Percentiles rank a stretch among this genome's conserved stretches.
phyloP scores from a whole-genome alignment of 768 basidiomycete species.

The Fomitopsis serialis region DNA sequence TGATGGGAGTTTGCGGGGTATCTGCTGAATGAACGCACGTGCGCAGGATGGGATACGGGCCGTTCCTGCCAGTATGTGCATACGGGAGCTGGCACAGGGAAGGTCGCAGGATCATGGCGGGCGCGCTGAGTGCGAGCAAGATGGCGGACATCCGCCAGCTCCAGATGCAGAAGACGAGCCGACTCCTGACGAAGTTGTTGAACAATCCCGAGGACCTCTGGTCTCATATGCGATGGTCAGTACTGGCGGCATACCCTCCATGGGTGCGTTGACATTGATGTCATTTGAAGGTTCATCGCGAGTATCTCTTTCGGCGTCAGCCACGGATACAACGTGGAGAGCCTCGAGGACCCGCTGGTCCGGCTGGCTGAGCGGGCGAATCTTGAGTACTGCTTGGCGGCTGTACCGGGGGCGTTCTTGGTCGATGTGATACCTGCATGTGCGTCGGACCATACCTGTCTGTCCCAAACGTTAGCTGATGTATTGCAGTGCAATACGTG shows the following conservation, averaged over 20 bases:
- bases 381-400: constrained; percentile 9
- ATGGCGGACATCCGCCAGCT: background rate
- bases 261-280: too few relatives aligned
- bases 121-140: background rate
- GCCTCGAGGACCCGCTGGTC: constrained; percentile 19
- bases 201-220: too few relatives aligned
- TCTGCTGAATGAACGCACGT: too few relatives aligned
- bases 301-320: constrained; percentile 20
- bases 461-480: background rate
- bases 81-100: background rate
- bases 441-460: constrained; percentile 7
- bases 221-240: too few relatives aligned
- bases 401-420: constrained; percentile 29
- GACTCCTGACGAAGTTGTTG: too few relatives aligned
- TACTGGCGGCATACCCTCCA: too few relatives aligned
- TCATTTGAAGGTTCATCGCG: constrained; percentile 17
- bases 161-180: too few relatives aligned
- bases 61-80: background rate
- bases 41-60: background rate
- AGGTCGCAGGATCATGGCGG: background rate
- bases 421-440: constrained; percentile 26
- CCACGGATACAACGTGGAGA: constrained; percentile 23
- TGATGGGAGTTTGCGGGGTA: background rate
- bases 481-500: constrained; percentile 5
- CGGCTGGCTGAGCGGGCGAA: constrained; percentile 20